A percentile compares a stretch with the other conserved stretches of the same genome.
Conservation (phyloP, 1,139 yeast species). For the Geotrichum cucujoidarum region DNA sequence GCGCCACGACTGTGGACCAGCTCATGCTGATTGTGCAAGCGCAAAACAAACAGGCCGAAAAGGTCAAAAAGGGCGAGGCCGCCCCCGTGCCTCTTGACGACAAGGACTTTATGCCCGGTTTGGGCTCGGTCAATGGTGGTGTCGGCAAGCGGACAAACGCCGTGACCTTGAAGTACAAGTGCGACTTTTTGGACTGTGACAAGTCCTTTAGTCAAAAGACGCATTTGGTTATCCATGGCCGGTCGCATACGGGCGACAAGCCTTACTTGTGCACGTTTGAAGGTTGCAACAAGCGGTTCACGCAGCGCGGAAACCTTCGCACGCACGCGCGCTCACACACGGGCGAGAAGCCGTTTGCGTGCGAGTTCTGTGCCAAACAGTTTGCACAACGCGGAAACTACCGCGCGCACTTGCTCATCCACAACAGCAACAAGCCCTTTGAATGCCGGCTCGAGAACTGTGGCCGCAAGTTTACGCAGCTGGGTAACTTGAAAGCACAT, state of each 20-base stretch:
- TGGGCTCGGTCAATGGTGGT: constrained; percentile 72
- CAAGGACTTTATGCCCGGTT: constrained; percentile 50
- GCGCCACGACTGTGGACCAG: constrained; percentile 85
- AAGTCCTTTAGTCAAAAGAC: constrained; percentile 91
- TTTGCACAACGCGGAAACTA: constrained; percentile 87
- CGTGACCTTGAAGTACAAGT: constrained; percentile 46
- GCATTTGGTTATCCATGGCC: constrained; percentile 79
- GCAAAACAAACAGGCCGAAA: constrained; percentile 59
- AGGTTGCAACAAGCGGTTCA: constrained; percentile 64
- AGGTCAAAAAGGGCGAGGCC: constrained; percentile 27
- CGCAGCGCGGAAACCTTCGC: constrained; percentile 88
- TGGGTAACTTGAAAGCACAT: constrained; percentile 89
- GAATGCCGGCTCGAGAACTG: constrained; percentile 78
- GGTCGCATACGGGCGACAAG: constrained; percentile 74
- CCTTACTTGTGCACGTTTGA: constrained; percentile 62
- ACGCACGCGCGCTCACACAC: constrained; percentile 81
- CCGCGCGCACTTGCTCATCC: constrained; percentile 80
- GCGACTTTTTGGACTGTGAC: constrained; percentile 58
- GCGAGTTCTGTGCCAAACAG: constrained; percentile 64
- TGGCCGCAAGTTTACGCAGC: constrained; percentile 79
- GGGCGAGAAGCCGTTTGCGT: constrained; percentile 82
- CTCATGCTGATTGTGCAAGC: constrained; percentile 88
- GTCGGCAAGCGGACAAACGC: constrained; percentile 60
- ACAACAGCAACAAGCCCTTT: constrained; percentile 71
- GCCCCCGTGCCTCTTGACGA: constrained; percentile 28